These are phyloP conservation scores for Pneumocystis carinii DNA, from an alignment of 1,139 yeast genomes.

Conservation along the genomic window DNA sequence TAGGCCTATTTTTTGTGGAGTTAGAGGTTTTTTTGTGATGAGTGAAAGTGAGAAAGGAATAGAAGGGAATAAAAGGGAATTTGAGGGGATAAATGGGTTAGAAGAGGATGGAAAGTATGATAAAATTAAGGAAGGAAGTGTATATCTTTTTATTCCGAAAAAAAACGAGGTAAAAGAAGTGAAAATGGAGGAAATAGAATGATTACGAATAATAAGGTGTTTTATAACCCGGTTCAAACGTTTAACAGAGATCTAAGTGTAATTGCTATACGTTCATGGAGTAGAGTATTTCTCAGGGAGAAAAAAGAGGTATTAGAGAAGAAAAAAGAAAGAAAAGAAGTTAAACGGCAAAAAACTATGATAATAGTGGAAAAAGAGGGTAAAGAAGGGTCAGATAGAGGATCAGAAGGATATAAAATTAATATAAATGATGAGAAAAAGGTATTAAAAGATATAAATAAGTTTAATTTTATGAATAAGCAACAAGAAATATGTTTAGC, in stretches of 20 bases:
- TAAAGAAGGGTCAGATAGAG: slow-evolving; percentile 14
- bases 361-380: slow-evolving; percentile 16
- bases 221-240: slow-evolving; percentile 92
- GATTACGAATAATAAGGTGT: slow-evolving; percentile 39
- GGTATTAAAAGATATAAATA: neutral
- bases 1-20: neutral
- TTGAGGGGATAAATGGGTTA: neutral
- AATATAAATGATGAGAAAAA: slow-evolving; percentile 5
- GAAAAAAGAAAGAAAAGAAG: slow-evolving; percentile 18
- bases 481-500: slow-evolving; percentile 21
- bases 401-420: slow-evolving; percentile 9
- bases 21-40: neutral
- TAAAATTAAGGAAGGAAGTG: neutral
- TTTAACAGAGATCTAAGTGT: slow-evolving; percentile 86
- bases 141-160: neutral
- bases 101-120: neutral
- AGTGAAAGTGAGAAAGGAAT: neutral
- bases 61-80: neutral
- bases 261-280: slow-evolving; percentile 76
- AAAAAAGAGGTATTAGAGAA: slow-evolving; percentile 23
- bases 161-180: neutral
- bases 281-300: slow-evolving; percentile 35
- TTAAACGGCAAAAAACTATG: slow-evolving; percentile 5
- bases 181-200: neutral
- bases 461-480: neutral